These are phyloP conservation scores for Sugiyamaella castrensis DNA, from an alignment of 1,139 yeast genomes.

Conservation along the genomic window DNA sequence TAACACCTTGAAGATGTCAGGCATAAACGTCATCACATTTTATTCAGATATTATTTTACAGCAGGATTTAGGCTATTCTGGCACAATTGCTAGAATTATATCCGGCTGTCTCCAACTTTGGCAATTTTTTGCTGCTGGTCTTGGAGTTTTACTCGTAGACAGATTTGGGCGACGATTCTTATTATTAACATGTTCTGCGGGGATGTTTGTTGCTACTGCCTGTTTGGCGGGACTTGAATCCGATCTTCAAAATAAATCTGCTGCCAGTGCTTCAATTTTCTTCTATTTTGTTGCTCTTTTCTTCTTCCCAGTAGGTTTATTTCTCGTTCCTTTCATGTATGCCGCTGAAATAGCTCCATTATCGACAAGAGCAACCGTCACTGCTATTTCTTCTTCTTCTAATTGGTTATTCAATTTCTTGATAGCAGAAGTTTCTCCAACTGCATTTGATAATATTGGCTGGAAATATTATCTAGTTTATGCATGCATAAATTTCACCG, in stretches of 20 bases:
- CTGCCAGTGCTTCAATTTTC: conserved; percentile 7
- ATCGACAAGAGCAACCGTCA: conserved; percentile 54
- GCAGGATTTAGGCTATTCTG: conserved; percentile 42
- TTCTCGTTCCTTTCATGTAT: conserved; percentile 37
- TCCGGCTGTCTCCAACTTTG: conserved; percentile 51
- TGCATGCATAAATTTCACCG: conserved; percentile 53
- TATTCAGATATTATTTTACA: conserved; percentile 44
- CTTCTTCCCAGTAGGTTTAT: conserved; percentile 13
- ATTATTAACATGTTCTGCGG: conserved; percentile 41
- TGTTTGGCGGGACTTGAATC: conserved; percentile 7
- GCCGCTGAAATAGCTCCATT: conserved; percentile 53
- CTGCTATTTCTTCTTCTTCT: conserved; percentile 40
- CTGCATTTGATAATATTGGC: conserved; percentile 47
- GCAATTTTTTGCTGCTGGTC: conserved; percentile 45
- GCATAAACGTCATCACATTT: conserved; percentile 37
- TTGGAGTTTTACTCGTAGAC: conserved; percentile 48
- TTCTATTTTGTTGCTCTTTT: conserved; percentile 8
- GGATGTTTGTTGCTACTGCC: conserved; percentile 21
- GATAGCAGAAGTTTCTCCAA: conserved; percentile 42
- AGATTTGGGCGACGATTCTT: conserved; percentile 60
- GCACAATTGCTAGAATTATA: conserved; percentile 41
- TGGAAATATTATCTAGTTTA: conserved; percentile 56
- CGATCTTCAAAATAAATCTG: conserved; percentile 8
- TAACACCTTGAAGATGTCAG: too few species aligned
- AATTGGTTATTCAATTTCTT: conserved; percentile 41